Percentiles rank a stretch among this genome's conserved stretches.
These are phyloP conservation scores for Neurospora pannonica DNA, from an alignment of 495 filamentous ascomycete genomes.

Conservation along the genomic window DNA sequence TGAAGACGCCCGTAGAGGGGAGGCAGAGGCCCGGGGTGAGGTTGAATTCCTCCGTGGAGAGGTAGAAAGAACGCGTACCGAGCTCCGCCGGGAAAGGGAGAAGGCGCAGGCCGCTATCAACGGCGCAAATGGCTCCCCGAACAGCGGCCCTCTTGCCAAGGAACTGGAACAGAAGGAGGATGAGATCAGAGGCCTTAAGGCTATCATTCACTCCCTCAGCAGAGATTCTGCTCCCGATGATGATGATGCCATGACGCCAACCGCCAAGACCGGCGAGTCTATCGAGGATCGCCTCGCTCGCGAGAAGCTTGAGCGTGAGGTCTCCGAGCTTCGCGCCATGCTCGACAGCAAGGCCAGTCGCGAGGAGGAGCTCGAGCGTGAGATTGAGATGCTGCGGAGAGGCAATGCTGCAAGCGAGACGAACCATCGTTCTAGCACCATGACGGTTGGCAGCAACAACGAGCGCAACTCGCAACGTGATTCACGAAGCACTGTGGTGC, in stretches of 20 bases:
- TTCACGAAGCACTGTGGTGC: constrained; percentile 48
- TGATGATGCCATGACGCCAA: constrained; percentile 29
- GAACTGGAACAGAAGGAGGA: constrained; percentile 93
- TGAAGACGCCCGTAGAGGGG: constrained; percentile 91
- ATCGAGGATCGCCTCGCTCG: constrained; percentile 44
- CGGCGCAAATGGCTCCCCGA: constrained; percentile 42
- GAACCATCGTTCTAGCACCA: constrained; percentile 36
- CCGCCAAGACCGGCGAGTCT: constrained; percentile 39
- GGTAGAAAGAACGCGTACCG: constrained; percentile 85
- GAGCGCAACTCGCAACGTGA: constrained; percentile 45
- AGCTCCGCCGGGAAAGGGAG: constrained; percentile 83
- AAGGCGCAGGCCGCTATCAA: constrained; percentile 59
- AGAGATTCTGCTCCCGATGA: constrained; percentile 53
- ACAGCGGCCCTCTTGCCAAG: constrained; percentile 41
- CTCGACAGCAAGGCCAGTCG: constrained; percentile 62
- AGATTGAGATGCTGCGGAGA: constrained; percentile 60
- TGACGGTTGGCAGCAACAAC: constrained; percentile 42
- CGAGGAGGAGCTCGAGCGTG: constrained; percentile 85
- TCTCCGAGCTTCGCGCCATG: constrained; percentile 61
- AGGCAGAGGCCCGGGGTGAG: constrained; percentile 91
- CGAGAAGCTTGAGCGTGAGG: constrained; percentile 65
- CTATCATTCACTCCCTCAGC: constrained; percentile 92
- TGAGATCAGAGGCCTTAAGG: constrained; percentile 92
- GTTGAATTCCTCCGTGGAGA: constrained; percentile 95
- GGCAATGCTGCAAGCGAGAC: constrained; percentile 19